Conservation (phyloP, 768 basidiomycete genomes). For the Tylopilus balloui region DNA sequence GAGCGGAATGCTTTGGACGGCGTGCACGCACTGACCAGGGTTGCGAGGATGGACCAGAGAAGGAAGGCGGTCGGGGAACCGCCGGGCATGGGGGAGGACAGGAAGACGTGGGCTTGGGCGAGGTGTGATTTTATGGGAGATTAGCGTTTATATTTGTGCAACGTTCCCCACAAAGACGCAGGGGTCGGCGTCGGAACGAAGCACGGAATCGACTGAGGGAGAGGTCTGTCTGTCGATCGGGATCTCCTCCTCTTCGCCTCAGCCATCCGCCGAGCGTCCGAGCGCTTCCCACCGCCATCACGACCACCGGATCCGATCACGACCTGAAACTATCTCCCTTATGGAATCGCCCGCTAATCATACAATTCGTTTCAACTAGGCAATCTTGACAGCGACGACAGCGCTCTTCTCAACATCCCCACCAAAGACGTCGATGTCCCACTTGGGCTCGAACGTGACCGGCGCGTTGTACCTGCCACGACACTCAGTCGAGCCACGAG, state of each 20-base stretch:
- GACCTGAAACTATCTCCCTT: background rate
- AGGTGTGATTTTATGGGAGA: too few species aligned
- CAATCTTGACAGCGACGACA: slow-evolving; percentile 31
- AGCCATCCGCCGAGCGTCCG: too few species aligned
- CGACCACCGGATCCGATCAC: background rate
- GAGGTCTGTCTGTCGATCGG: background rate
- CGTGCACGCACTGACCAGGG: slow-evolving; percentile 45
- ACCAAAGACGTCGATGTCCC: slow-evolving; percentile 71
- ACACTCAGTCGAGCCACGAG: background rate
- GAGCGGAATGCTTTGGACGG: background rate
- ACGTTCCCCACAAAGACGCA: slow-evolving; percentile 24
- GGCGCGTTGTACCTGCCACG: slow-evolving; percentile 53
- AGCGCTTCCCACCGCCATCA: background rate
- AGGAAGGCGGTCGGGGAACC: slow-evolving; percentile 73
- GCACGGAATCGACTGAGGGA: too few species aligned
- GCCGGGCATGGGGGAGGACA: slow-evolving; percentile 54
- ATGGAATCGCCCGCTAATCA: slow-evolving; percentile 2
- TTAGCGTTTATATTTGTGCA: too few species aligned
- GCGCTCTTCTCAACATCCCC: slow-evolving; percentile 52
- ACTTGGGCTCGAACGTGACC: slow-evolving; percentile 50
- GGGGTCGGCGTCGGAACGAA: too few species aligned
- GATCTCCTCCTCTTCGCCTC: background rate
- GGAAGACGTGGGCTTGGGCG: too few species aligned
- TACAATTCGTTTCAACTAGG: slow-evolving; percentile 13
- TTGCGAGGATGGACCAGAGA: slow-evolving; percentile 70